Conservation (phyloP, 1,139 yeast genomes). For the Pichia sp. region DNA sequence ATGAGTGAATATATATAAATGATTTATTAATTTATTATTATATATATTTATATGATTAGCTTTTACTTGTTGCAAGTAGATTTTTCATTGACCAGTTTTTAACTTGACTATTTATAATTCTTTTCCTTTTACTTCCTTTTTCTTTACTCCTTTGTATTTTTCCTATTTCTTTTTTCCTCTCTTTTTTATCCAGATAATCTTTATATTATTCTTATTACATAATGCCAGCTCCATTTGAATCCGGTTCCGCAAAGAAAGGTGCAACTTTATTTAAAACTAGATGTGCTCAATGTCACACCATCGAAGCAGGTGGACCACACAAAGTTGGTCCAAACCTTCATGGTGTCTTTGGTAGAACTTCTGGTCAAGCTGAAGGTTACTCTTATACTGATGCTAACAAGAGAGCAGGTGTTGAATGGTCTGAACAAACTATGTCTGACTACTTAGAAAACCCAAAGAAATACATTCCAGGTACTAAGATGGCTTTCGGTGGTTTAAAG, state of each 20-base stretch:
- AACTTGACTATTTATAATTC: not conserved
- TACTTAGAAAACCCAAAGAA: constrained; percentile 99
- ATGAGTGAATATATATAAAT: no score
- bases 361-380: constrained; percentile 91
- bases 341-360: constrained; percentile 87
- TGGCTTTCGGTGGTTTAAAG: constrained; percentile 99
- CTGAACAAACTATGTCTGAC: constrained; percentile 82
- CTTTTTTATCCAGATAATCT: not conserved
- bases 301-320: constrained; percentile 93
- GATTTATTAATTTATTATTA: no score
- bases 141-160: not conserved
- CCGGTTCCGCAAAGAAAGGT: constrained; percentile 90
- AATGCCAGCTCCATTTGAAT: constrained; percentile 63
- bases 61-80: no score
- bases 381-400: constrained; percentile 98
- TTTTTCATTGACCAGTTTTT: not conserved
- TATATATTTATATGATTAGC: no score
- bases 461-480: constrained; percentile 99
- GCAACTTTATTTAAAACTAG: constrained; percentile 97
- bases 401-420: constrained; percentile 89
- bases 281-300: constrained; percentile 98
- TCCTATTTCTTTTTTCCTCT: not conserved
- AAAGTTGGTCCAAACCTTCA: constrained; percentile 98
- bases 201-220: constrained; percentile 4
- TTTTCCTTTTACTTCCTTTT: not conserved